phyloP scores from a whole-genome alignment of 306 rosid species.

The Herpetospermum pedunculosum region DNA sequence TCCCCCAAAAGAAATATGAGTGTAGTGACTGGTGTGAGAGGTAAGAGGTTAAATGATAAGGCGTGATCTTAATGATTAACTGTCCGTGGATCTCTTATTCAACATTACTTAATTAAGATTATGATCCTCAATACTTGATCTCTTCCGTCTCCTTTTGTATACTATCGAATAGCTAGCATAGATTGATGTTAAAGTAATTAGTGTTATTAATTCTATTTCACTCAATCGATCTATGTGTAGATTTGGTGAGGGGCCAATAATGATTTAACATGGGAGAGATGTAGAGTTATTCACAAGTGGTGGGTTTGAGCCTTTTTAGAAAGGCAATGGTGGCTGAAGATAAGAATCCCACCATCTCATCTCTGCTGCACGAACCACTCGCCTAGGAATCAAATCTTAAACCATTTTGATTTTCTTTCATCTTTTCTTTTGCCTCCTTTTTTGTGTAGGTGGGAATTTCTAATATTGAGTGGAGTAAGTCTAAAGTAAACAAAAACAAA shows the following conservation, averaged over 20 bases:
- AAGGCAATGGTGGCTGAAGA: background rate
- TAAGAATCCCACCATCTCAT: background rate
- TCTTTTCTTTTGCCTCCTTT: background rate
- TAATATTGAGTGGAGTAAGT: conserved; percentile 4
- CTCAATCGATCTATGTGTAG: too few species aligned
- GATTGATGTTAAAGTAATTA: too few species aligned
- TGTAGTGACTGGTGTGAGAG: too few species aligned
- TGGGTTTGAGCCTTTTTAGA: background rate
- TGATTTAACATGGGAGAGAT: too few species aligned
- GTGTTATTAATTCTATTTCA: too few species aligned
- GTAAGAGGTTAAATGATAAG: background rate
- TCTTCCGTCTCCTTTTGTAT: too few species aligned
- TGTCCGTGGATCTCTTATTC: too few species aligned
- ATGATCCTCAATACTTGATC: background rate
- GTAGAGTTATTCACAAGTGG: too few species aligned
- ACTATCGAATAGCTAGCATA: too few species aligned
- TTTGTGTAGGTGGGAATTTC: background rate
- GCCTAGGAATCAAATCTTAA: conserved; percentile 2
- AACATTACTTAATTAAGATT: background rate
- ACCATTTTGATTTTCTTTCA: background rate
- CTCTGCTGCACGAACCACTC: background rate
- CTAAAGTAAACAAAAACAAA: background rate
- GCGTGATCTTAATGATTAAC: background rate
- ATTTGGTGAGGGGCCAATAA: too few species aligned
- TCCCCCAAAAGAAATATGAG: background rate